A percentile compares a stretch with the other conserved stretches of the same genome.
Conservation (phyloP, 768 basidiomycete genomes). For the Leccinum truebloodii region DNA sequence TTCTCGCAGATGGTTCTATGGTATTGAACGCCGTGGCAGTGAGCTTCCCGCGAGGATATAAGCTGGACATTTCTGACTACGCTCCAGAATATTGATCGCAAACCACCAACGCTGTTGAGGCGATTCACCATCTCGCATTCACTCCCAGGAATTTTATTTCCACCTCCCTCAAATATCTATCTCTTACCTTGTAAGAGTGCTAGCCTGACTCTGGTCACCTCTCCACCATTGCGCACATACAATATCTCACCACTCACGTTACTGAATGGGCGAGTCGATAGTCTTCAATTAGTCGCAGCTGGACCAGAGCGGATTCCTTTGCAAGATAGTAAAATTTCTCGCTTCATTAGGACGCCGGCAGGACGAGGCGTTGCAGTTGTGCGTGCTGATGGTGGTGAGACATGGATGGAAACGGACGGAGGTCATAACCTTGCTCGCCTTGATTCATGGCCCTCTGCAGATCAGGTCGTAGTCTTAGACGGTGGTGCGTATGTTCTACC, state of each 20-base stretch:
- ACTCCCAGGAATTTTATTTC: conserved; percentile 47
- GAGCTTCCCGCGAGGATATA: conserved; percentile 30
- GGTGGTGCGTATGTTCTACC: conserved; percentile 45
- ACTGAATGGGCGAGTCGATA: conserved; percentile 59
- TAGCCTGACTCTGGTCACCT: conserved; percentile 60
- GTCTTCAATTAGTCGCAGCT: conserved; percentile 46
- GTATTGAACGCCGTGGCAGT: conserved; percentile 74
- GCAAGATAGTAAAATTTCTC: conserved; percentile 55
- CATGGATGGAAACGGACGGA: conserved; percentile 55
- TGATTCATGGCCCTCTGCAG: conserved; percentile 55
- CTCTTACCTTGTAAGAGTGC: conserved; percentile 49
- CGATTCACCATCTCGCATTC: conserved; percentile 75
- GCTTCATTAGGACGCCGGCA: conserved; percentile 77
- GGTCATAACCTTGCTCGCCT: conserved; percentile 50
- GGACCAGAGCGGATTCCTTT: conserved; percentile 40
- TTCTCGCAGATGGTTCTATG: conserved; percentile 72
- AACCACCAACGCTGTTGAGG: conserved; percentile 80
- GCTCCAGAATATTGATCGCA: conserved; percentile 80
- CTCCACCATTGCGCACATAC: conserved; percentile 65
- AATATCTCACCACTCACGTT: conserved; percentile 59
- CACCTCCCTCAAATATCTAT: conserved; percentile 51
- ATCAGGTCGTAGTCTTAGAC: conserved; percentile 70
- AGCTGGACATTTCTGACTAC: conserved; percentile 6
- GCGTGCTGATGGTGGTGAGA: conserved; percentile 60
- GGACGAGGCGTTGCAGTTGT: conserved; percentile 73